Conservation (phyloP, 2,329 filamentous ascomycete species). For the Ophiocordyceps camponoti-saundersi region DNA sequence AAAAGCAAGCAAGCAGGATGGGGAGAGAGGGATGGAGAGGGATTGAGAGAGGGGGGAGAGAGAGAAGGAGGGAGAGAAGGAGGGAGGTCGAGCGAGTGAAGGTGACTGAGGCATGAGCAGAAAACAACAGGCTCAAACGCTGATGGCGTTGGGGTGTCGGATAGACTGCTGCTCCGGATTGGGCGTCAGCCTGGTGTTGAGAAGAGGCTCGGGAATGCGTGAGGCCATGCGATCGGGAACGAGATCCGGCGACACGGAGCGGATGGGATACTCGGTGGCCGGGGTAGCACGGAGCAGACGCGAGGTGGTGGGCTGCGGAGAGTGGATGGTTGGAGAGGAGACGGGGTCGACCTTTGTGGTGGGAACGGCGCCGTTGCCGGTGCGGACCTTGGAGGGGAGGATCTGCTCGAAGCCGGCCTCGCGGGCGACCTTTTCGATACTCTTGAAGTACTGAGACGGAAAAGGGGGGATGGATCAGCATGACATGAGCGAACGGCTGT, state of each 20-base stretch:
- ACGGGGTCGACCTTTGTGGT: conserved; percentile 25
- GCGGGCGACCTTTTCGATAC: conserved; percentile 46
- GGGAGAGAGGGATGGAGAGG: not conserved
- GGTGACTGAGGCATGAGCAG: not conserved
- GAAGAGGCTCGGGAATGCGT: conserved; percentile 31
- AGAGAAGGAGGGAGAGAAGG: not conserved
- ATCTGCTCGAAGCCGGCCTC: conserved; percentile 41
- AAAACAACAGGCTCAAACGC: conserved; percentile 1
- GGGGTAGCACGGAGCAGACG: conserved; percentile 36
- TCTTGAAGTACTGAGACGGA: conserved; percentile 46
- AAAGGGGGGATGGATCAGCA: not conserved
- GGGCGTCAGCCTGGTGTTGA: conserved; percentile 27
- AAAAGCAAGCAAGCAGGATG: not conserved
- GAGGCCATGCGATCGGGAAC: conserved; percentile 46
- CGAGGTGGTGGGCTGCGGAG: conserved; percentile 38
- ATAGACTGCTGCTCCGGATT: conserved; percentile 25
- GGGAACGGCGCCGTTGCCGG: conserved; percentile 24
- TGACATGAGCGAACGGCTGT: not conserved
- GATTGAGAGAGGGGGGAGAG: not conserved
- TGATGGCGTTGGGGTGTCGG: conserved; percentile 5
- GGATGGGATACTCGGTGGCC: conserved; percentile 34
- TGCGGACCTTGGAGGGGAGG: conserved; percentile 37
- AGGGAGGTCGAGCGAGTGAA: not conserved
- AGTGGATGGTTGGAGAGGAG: conserved; percentile 26
- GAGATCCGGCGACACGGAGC: conserved; percentile 40